Evolutionary conservation across 345 rosid species (phyloP).

Genomic region (Angophora floribunda): DNA sequence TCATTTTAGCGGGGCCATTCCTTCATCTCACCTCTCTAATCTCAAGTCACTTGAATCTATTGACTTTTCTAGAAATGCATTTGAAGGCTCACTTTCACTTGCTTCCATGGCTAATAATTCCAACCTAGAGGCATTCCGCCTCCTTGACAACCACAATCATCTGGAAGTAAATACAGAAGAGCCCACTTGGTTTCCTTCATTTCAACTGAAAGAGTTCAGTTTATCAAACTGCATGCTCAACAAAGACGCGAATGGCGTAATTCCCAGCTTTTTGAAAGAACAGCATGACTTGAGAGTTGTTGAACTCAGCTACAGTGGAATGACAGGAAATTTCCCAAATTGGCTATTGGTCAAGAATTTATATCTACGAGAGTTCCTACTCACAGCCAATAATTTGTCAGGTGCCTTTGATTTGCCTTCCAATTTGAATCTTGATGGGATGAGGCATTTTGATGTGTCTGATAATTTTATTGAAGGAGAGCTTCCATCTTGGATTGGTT

Average conservation of each 20-base stretch:
- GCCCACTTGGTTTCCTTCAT: background rate
- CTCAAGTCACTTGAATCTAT: background rate
- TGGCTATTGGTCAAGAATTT: conserved; percentile 23
- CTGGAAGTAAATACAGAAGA: background rate
- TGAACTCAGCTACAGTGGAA: background rate
- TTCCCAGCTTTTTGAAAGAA: background rate
- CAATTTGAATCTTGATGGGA: background rate
- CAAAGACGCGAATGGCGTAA: background rate
- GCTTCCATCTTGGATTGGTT: conserved; percentile 3
- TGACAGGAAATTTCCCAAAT: background rate
- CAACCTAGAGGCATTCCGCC: background rate
- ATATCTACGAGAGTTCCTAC: background rate
- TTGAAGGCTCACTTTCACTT: background rate
- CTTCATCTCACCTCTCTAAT: background rate
- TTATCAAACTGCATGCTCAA: background rate
- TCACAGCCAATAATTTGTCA: background rate
- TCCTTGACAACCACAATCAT: background rate
- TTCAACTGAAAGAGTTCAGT: background rate
- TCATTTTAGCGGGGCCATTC: background rate
- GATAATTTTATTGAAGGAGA: background rate
- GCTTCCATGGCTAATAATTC: background rate
- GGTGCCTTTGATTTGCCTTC: background rate
- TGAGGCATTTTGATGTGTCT: background rate
- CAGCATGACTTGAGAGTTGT: background rate
- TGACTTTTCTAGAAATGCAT: background rate